These are phyloP conservation scores for Mycena vulgaris DNA, from an alignment of 768 basidiomycete species.

Conservation along the genomic window DNA sequence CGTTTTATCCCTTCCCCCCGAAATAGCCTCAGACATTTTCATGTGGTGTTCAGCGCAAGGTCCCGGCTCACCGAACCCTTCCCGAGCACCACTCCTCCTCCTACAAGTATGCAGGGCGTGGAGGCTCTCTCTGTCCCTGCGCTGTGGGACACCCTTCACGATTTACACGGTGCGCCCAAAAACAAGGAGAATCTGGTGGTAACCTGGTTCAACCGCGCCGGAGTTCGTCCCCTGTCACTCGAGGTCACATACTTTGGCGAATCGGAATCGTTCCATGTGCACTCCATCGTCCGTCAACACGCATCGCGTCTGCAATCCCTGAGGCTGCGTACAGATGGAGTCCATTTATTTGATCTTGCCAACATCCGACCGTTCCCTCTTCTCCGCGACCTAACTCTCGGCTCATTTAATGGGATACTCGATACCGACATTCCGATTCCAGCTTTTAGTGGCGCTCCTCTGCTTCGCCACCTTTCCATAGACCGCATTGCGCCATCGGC, in stretches of 20 bases:
- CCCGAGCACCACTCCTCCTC: slow-evolving; percentile 17
- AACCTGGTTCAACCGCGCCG: too few species aligned
- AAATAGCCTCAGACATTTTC: too few species aligned
- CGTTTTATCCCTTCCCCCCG: too few species aligned
- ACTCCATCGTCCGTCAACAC: slow-evolving; percentile 2
- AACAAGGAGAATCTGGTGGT: too few species aligned
- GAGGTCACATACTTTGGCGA: too few species aligned
- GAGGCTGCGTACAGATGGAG: background rate
- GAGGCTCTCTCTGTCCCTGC: slow-evolving; percentile 24
- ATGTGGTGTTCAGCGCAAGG: background rate
- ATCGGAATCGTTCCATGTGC: background rate
- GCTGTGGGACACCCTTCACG: slow-evolving; percentile 23
- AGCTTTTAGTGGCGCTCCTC: background rate
- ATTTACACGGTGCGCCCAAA: background rate
- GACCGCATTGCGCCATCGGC: background rate
- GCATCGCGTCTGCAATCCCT: slow-evolving; percentile 20
- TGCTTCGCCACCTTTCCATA: slow-evolving; percentile 14
- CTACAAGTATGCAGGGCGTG: slow-evolving; percentile 20
- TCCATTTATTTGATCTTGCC: background rate
- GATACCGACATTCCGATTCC: background rate
- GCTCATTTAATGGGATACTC: background rate
- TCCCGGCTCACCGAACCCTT: background rate
- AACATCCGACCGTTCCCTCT: slow-evolving; percentile 12
- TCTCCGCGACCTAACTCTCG: background rate
- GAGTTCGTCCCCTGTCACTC: too few species aligned